Conservation (phyloP, 2,329 filamentous ascomycete genomes). For the Aspergillus thermomutatus region DNA sequence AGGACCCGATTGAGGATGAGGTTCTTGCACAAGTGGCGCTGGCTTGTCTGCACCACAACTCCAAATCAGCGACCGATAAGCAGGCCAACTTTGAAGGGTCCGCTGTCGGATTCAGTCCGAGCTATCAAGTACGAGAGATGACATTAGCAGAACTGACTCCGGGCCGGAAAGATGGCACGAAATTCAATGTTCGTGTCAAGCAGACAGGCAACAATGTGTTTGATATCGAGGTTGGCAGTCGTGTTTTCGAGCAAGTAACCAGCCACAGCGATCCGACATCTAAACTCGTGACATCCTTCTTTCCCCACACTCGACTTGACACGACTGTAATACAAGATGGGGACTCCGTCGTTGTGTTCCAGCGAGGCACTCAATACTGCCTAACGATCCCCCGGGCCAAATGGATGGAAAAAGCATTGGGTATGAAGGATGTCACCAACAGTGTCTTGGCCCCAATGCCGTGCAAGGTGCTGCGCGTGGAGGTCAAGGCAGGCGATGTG, state of each 20-base stretch:
- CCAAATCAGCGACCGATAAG: slow-evolving; percentile 24
- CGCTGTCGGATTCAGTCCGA: slow-evolving; percentile 58
- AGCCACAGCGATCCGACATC: slow-evolving; percentile 45
- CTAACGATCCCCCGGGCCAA: slow-evolving; percentile 58
- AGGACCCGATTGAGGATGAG: slow-evolving; percentile 61
- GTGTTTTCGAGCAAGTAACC: slow-evolving; percentile 43
- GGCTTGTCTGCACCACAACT: slow-evolving; percentile 59
- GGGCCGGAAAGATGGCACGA: slow-evolving; percentile 34
- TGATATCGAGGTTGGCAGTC: slow-evolving; percentile 46
- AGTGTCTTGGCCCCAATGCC: slow-evolving; percentile 94
- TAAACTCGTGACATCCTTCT: slow-evolving; percentile 68
- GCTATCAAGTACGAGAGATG: slow-evolving; percentile 62
- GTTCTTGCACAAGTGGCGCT: slow-evolving; percentile 84
- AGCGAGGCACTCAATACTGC: slow-evolving; percentile 57
- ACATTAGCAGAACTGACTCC: slow-evolving; percentile 50
- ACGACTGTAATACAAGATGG: slow-evolving; percentile 66
- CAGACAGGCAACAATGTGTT: slow-evolving; percentile 50
- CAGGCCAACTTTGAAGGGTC: slow-evolving; percentile 30
- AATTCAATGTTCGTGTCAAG: slow-evolving; percentile 48
- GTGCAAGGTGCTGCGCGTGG: slow-evolving; percentile 89
- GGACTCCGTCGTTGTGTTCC: slow-evolving; percentile 69
- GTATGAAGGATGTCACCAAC: slow-evolving; percentile 73
- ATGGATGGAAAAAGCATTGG: slow-evolving; percentile 86
- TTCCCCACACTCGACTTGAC: slow-evolving; percentile 73
- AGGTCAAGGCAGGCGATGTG: slow-evolving; percentile 74